Percentiles rank a stretch among this genome's conserved stretches.
Evolutionary conservation across 2,329 filamentous ascomycete species (phyloP).

Genomic region (Grosmannia clavigera): DNA sequence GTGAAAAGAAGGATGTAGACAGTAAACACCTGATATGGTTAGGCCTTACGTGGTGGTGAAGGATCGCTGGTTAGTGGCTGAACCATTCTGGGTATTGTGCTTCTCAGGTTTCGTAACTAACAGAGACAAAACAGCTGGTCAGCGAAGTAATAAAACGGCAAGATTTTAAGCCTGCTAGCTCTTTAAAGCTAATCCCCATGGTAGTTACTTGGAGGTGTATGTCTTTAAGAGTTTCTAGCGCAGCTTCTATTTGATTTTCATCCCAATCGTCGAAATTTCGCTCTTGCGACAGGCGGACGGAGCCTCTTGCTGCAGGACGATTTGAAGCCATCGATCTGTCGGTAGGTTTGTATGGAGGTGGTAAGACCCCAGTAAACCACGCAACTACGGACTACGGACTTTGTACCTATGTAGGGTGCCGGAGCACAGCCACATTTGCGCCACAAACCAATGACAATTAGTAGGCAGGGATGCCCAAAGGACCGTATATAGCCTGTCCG

Average conservation of each 20-base stretch:
- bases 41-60: constrained; percentile 35
- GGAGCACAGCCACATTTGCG: not conserved
- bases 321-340: constrained; percentile 8
- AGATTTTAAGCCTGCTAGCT: not conserved
- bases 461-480: constrained; percentile 2
- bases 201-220: constrained; percentile 39
- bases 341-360: not conserved
- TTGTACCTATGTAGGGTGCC: not conserved
- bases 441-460: not conserved
- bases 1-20: not conserved
- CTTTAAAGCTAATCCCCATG: not conserved
- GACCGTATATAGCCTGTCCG: constrained; percentile 11
- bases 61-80: constrained; percentile 36
- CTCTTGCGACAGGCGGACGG: not conserved
- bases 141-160: not conserved
- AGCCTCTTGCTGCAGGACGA: not conserved
- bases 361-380: not conserved
- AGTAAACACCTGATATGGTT: not conserved
- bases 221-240: constrained; percentile 37
- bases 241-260: constrained; percentile 36
- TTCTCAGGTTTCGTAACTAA: constrained; percentile 34
- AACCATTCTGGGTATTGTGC: constrained; percentile 36
- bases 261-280: constrained; percentile 25
- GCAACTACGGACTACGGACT: too few species aligned
- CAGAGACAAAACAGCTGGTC: not conserved